Evolutionary conservation across 306 rosid genomes (phyloP).

Genomic region (Trifolium subterraneum): DNA sequence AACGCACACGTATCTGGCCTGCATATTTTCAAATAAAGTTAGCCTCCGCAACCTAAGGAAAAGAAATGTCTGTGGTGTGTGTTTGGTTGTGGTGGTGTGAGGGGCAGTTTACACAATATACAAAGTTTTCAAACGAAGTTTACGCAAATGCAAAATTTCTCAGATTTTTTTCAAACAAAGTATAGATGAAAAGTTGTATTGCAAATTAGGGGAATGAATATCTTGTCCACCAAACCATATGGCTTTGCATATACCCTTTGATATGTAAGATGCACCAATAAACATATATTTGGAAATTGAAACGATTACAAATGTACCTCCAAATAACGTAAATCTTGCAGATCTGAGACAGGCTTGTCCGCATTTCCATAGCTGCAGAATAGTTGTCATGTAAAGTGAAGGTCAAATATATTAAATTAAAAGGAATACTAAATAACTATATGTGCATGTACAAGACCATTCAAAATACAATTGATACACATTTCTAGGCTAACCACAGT

Average conservation of each 20-base stretch:
- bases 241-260: slow-evolving; percentile 9
- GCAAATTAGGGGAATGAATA: slow-evolving; percentile 22
- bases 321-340: slow-evolving; percentile 58
- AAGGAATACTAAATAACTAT: slow-evolving; percentile 27
- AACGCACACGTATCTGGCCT: slow-evolving; percentile 74
- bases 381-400: slow-evolving; percentile 42
- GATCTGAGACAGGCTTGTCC: slow-evolving; percentile 72
- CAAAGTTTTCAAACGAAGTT: too few relatives aligned
- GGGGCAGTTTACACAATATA: slow-evolving; percentile 14
- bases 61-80: background rate
- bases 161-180: slow-evolving; percentile 19
- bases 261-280: slow-evolving; percentile 19
- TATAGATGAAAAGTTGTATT: background rate
- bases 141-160: background rate
- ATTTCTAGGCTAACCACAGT: slow-evolving; percentile 5
- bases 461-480: slow-evolving; percentile 23
- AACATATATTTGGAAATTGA: slow-evolving; percentile 5
- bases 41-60: slow-evolving; percentile 13
- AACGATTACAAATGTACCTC: slow-evolving; percentile 56
- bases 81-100: background rate
- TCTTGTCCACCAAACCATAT: slow-evolving; percentile 27
- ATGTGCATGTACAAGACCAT: slow-evolving; percentile 26
- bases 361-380: slow-evolving; percentile 83
- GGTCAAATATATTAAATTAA: slow-evolving; percentile 35
- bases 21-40: slow-evolving; percentile 39